These are phyloP conservation scores for Colletotrichum tamarilloi DNA, from an alignment of 2,329 filamentous ascomycete genomes.

Conservation along the genomic window DNA sequence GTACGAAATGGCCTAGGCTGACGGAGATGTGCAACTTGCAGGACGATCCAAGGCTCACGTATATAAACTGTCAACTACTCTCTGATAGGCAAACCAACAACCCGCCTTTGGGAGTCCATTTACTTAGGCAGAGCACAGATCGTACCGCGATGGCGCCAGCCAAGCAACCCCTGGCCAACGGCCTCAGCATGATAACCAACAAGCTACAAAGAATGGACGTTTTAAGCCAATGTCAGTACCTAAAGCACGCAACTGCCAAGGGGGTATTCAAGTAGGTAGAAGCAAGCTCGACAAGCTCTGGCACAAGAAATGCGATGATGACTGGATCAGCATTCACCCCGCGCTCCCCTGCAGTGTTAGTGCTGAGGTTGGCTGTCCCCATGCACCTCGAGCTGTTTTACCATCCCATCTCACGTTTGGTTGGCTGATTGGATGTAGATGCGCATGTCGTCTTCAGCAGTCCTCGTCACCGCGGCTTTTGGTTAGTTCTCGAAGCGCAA, in stretches of 20 bases:
- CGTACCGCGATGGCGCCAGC: neutral
- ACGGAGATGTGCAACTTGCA: no score
- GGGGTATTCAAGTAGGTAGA: neutral
- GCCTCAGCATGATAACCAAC: neutral
- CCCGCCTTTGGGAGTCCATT: no score
- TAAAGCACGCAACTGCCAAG: neutral
- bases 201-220: neutral
- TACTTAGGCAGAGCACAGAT: neutral
- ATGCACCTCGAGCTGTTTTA: neutral
- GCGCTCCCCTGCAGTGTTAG: slow-evolving; percentile 15
- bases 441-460: neutral
- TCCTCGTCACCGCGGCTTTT: neutral
- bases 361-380: slow-evolving; percentile 5
- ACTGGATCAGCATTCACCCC: neutral
- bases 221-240: neutral
- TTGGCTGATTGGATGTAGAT: neutral
- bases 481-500: slow-evolving; percentile 33
- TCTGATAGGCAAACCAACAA: no score
- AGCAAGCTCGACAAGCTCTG: slow-evolving; percentile 4
- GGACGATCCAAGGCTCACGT: no score
- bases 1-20: no score
- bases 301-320: no score
- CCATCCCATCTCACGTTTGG: neutral
- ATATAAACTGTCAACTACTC: no score
- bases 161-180: neutral